Conservation (phyloP, 2,329 filamentous ascomycete genomes). For the Thelonectria olida region DNA sequence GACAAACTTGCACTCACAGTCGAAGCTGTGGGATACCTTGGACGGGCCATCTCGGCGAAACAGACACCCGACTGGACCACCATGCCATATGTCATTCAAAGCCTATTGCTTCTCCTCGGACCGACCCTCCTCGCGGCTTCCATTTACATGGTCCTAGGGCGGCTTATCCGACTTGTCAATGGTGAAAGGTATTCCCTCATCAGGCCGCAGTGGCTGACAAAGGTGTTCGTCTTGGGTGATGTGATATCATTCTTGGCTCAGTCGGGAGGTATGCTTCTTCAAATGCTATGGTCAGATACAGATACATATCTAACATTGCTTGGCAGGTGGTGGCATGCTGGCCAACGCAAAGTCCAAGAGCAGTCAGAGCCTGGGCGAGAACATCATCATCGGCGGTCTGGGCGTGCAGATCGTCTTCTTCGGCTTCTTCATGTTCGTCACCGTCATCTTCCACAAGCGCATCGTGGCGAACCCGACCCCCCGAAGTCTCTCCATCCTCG, state of each 20-base stretch:
- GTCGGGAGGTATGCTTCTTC: constrained; percentile 20
- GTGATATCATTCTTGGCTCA: constrained; percentile 51
- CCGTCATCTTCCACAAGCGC: constrained; percentile 52
- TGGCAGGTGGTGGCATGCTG: constrained; percentile 20
- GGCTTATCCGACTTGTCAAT: neutral
- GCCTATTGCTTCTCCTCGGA: constrained; percentile 44
- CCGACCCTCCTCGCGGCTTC: constrained; percentile 52
- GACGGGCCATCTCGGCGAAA: constrained; percentile 52
- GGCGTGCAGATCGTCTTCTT: constrained; percentile 63
- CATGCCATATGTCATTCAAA: constrained; percentile 49
- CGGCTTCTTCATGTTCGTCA: constrained; percentile 56
- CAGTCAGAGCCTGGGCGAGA: constrained; percentile 43
- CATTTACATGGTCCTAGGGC: constrained; percentile 46
- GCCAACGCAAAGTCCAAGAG: constrained; percentile 31
- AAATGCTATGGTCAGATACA: neutral
- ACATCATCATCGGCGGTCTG: constrained; percentile 60
- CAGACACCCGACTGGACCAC: constrained; percentile 45
- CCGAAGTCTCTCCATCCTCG: neutral
- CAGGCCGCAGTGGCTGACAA: constrained; percentile 43
- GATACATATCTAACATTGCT: neutral
- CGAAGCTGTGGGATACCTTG: constrained; percentile 49
- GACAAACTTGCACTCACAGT: constrained; percentile 23
- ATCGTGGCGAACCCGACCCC: constrained; percentile 14
- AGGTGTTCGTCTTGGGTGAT: constrained; percentile 58
- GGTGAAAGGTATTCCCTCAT: constrained; percentile 6